These are phyloP conservation scores for Telopea speciosissima DNA, from an alignment of 177 flowering plant genomes.

Conservation along the genomic window DNA sequence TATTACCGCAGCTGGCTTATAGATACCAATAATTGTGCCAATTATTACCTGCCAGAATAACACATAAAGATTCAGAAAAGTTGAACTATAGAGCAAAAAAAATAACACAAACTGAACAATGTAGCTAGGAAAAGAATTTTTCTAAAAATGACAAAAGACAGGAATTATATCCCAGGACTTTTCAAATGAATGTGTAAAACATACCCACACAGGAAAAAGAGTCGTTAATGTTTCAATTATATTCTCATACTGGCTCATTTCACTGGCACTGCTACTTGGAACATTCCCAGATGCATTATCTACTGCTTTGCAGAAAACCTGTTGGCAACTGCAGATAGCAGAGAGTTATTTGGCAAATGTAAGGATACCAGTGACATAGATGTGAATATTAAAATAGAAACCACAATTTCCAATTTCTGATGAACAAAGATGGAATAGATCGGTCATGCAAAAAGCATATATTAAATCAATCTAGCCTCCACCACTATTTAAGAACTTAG, in stretches of 20 bases:
- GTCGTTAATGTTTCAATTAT: constrained; percentile 84
- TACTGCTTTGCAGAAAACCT: constrained; percentile 58
- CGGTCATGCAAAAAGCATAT: too few species aligned
- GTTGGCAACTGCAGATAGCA: constrained; percentile 30
- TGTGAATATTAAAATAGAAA: too few species aligned
- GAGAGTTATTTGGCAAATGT: not conserved
- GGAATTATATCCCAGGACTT: not conserved
- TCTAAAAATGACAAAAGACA: not conserved
- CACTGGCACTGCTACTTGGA: constrained; percentile 43
- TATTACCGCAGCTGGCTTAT: constrained; percentile 83
- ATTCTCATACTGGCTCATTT: constrained; percentile 60
- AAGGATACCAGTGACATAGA: too few species aligned
- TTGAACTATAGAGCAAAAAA: not conserved
- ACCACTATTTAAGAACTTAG: too few species aligned
- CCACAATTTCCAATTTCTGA: too few species aligned
- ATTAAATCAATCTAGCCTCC: too few species aligned
- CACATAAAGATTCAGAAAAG: not conserved
- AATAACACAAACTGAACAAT: constrained; percentile 1
- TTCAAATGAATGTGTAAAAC: constrained; percentile 10
- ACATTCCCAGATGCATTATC: constrained; percentile 60
- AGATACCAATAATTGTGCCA: too few species aligned
- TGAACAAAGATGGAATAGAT: too few species aligned
- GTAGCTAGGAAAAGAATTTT: not conserved
- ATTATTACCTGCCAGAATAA: constrained; percentile 58
- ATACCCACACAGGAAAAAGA: constrained; percentile 95